Base-by-base conservation (phyloP, 192 early-diverging fungal genomes). In the Jimgerdemannia flammicorona region DNA sequence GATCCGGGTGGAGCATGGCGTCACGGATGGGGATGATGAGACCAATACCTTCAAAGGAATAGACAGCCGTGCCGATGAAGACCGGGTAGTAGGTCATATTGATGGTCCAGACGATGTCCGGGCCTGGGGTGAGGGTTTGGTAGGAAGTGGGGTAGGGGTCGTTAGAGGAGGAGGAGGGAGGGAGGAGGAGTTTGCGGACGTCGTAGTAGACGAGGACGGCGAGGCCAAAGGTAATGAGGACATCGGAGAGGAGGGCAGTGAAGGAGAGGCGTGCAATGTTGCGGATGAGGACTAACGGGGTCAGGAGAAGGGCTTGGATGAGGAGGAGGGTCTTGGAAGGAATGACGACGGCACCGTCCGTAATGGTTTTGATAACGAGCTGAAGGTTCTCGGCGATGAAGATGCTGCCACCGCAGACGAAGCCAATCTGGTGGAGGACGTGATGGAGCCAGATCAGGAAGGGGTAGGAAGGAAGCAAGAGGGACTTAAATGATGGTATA, bases 321-420 rank as follows among this genome's bases (percentile, higher is more conserved):
- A 91, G 71, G 68, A 95, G 90, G 83, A 94, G 89, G 29, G 83
- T 84, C 81, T 89, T 91, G 4, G 88, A 87, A 70, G 91, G 86
- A 63, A 88, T 79, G 73, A 91, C 83, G 59, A 86, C 43, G 6
- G 78, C 70, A 75, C 91, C 90, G 39, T 92, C 80, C 11, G 93
- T 91, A 14, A 92, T 71, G 64, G 89, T 86, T 72, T 90, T 89
- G 63, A 93, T 79, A 69, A 90, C 86, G 63, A 93, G 88, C 10
- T 88, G 87, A 67, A 96, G 84, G 77, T 96, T 96, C 72, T 94
- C 90, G 2, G 93, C 91, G 18, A 98, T 91, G 77, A 98, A 98
- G 43, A 96, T 96, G 44, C 90, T 92, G 70, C 94, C 84, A 44
- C 81, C 86, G 41, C 84, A 83, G 75, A 72, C 69, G 44, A 79